Evolutionary conservation across 805 yeast species (phyloP).

Genomic region (Wickerhamomyces canadensis): DNA sequence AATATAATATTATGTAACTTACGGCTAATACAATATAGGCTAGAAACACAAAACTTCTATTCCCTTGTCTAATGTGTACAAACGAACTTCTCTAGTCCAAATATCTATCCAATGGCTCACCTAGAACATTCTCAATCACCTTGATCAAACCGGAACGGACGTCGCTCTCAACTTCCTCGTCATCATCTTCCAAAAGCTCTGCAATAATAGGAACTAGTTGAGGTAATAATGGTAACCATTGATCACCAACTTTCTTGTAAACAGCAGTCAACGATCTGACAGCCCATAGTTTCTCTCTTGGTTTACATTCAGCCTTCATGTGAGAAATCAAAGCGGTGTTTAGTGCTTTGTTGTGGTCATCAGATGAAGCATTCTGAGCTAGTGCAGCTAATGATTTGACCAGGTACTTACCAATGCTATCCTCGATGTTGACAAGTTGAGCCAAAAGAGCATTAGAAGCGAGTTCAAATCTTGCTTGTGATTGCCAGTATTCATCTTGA

Average conservation of each 20-base stretch:
- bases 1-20: too few species aligned
- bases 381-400: slow-evolving; percentile 76
- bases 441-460: slow-evolving; percentile 55
- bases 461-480: slow-evolving; percentile 75
- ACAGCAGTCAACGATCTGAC: slow-evolving; percentile 71
- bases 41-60: not conserved
- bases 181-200: slow-evolving; percentile 92
- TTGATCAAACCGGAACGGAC: slow-evolving; percentile 87
- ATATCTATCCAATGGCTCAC: slow-evolving; percentile 89
- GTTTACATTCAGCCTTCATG: slow-evolving; percentile 55
- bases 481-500: slow-evolving; percentile 93
- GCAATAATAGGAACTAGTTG: slow-evolving; percentile 95
- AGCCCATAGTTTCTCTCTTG: slow-evolving; percentile 73
- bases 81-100: slow-evolving; percentile 31
- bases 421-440: slow-evolving; percentile 67
- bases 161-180: slow-evolving; percentile 86
- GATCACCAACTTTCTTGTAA: slow-evolving; percentile 90
- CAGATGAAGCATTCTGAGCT: slow-evolving; percentile 64
- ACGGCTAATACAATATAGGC: not conserved
- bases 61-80: not conserved
- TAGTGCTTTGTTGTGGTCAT: slow-evolving; percentile 69
- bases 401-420: slow-evolving; percentile 69
- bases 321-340: slow-evolving; percentile 58
- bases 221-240: slow-evolving; percentile 87
- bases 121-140: slow-evolving; percentile 86